Evolutionary conservation across 192 early-diverging fungal species (phyloP).

Genomic region (Coemansia sp.): DNA sequence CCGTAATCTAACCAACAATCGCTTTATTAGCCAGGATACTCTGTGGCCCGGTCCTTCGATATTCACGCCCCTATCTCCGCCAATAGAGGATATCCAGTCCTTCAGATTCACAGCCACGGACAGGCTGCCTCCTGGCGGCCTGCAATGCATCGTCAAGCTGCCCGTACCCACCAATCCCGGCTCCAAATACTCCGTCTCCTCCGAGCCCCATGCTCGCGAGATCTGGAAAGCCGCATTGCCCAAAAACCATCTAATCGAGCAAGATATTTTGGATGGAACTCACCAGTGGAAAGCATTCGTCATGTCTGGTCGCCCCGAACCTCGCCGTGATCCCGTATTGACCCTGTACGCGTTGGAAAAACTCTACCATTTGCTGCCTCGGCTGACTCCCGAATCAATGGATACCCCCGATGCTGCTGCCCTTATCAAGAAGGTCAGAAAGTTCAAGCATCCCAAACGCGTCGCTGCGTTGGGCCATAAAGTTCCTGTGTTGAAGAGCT

Average conservation of each 20-base stretch:
- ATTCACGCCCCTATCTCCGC: slow-evolving; percentile 9
- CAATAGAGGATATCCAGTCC: not conserved
- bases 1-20: slow-evolving; percentile 8
- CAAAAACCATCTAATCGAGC: not conserved
- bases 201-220: slow-evolving; percentile 20
- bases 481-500: not conserved
- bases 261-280: slow-evolving; percentile 14
- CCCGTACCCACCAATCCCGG: not conserved
- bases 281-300: slow-evolving; percentile 18
- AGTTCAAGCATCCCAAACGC: no score
- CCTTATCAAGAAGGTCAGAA: not conserved
- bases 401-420: not conserved
- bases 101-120: no score
- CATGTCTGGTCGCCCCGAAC: slow-evolving; percentile 23
- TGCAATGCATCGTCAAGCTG: slow-evolving; percentile 35
- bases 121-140: slow-evolving; percentile 26
- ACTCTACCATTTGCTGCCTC: slow-evolving; percentile 20
- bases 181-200: slow-evolving; percentile 11
- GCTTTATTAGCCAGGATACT: slow-evolving; percentile 30
- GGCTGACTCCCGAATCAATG: slow-evolving; percentile 9
- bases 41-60: slow-evolving; percentile 20
- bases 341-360: slow-evolving; percentile 14
- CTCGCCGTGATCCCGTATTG: slow-evolving; percentile 18
- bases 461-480: not conserved
- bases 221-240: slow-evolving; percentile 14